Conservation (phyloP, 2,329 filamentous ascomycete genomes). For the Verruconis gallopava region DNA sequence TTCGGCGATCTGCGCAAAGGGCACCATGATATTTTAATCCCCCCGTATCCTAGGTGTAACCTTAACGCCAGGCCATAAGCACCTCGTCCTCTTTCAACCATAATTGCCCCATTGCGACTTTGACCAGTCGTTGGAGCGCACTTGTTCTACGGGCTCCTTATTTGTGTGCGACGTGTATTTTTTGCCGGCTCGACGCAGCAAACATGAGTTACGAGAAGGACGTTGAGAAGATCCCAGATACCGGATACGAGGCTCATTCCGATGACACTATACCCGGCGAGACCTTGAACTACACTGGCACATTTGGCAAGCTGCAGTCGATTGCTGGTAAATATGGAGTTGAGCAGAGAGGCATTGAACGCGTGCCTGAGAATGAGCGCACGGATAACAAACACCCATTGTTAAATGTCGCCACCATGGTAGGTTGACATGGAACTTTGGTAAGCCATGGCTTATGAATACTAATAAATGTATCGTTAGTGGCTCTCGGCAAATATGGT, state of each 20-base stretch:
- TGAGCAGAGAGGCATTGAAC: constrained; percentile 64
- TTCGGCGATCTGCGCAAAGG: constrained; percentile 4
- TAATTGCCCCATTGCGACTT: constrained; percentile 1
- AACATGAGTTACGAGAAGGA: constrained; percentile 2
- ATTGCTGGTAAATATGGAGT: constrained; percentile 53
- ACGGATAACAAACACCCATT: constrained; percentile 39
- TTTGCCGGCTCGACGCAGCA: background rate
- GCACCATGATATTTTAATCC: constrained; percentile 1
- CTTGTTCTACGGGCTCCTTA: background rate
- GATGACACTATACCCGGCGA: constrained; percentile 43
- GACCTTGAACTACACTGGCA: constrained; percentile 41
- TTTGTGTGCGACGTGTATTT: background rate
- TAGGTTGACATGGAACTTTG: constrained; percentile 30
- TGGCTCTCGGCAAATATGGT: constrained; percentile 73
- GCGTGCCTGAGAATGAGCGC: constrained; percentile 57
- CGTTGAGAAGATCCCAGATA: background rate
- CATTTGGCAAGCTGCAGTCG: constrained; percentile 47
- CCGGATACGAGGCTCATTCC: constrained; percentile 11
- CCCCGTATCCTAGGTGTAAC: background rate
- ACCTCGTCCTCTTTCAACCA: constrained; percentile 1
- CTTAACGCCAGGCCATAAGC: background rate
- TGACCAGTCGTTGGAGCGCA: background rate
- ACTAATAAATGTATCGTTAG: constrained; percentile 27
- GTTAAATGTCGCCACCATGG: constrained; percentile 58
- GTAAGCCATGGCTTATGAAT: too few species aligned